Percentiles rank a stretch among this genome's conserved stretches.
These are phyloP conservation scores for Phytophthora cactorum DNA, from an alignment of 352 stramenopile genomes.

Conservation along the genomic window DNA sequence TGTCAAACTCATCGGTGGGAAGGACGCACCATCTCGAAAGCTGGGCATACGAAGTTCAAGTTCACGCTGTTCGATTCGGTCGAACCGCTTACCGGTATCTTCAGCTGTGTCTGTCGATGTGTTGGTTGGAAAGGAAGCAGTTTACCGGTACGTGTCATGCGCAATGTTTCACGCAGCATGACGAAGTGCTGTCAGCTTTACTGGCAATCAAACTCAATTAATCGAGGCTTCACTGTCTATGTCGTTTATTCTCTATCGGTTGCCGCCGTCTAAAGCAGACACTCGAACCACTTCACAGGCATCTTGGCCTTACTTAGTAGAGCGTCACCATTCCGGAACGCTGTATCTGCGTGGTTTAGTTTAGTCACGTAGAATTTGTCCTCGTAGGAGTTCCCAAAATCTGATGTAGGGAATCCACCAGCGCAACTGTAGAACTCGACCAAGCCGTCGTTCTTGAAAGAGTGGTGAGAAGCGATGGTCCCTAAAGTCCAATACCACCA, in stretches of 20 bases:
- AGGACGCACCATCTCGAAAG: not conserved
- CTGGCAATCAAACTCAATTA: not conserved
- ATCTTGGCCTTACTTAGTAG: slow-evolving; percentile 51
- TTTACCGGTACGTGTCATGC: no score
- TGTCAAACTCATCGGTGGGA: not conserved
- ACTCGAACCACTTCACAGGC: slow-evolving; percentile 75
- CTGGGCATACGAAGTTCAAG: slow-evolving; percentile 1
- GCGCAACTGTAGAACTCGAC: slow-evolving; percentile 59
- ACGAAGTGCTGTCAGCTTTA: not conserved
- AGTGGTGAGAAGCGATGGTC: slow-evolving; percentile 39
- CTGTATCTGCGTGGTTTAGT: slow-evolving; percentile 45
- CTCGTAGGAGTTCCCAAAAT: slow-evolving; percentile 42
- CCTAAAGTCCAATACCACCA: slow-evolving; percentile 26
- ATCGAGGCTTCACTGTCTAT: not conserved
- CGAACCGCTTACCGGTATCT: no score
- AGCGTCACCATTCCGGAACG: slow-evolving; percentile 54
- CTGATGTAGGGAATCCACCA: slow-evolving; percentile 23
- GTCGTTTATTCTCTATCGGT: no score
- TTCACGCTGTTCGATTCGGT: not conserved
- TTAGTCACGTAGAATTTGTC: slow-evolving; percentile 51
- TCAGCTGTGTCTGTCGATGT: no score
- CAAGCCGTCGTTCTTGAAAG: slow-evolving; percentile 38
- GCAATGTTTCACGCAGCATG: not conserved
- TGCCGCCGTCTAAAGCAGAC: slow-evolving; percentile 40
- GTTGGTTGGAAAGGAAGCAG: no score